Base-by-base conservation (phyloP, 2,329 filamentous ascomycete species). In the Scedosporium dehoogii region DNA sequence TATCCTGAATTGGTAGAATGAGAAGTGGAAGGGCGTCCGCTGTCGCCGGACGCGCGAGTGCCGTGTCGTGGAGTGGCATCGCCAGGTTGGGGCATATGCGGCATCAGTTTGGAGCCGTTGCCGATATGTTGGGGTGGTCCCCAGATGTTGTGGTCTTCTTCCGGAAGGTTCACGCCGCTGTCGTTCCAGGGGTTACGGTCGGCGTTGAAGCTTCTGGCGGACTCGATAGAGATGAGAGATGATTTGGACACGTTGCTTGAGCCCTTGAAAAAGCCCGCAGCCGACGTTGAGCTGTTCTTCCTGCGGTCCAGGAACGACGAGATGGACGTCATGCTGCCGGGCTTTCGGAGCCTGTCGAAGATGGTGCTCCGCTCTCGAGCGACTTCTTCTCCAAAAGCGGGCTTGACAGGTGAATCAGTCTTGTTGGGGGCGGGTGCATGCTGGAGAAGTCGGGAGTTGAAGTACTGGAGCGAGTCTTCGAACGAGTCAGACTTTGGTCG, bases 401-500 rank as follows among this genome's bases (percentile, higher is more conserved):
- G 84, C 69, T 92, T 92, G 61, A 92, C 93, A 1, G 92, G 93
- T 23, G 92, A 96, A 72, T 97, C 93, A 3, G 90, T 92, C 14
- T 85, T 84, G 18, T 92, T 82, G 1, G 90, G 85, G 4, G 89
- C 84, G 42, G 93, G 92, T 3, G 93, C 92, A 69, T 96, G 92
- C 74, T 97, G 94, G 61, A 99, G 84, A 56, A 99, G 83, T 78
- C 97, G 97, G 2, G 93, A 97, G 72, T 97, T 91, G 71, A 99
- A 99, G 78, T 92, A 97, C 63, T 92, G 93, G 60, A 97, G 82
- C 6, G 93, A 96, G 69, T 99, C 93, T 73, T 99, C 94, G 67
- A 99, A 99, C 0, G 94, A 97, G 74, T 99, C 94, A 1, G 94
- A 97, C 78, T 97, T 97, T 66, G 94, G 94, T n/a, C 94, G 89